A percentile compares a stretch with the other conserved stretches of the same genome.
Evolutionary conservation across 306 rosid species (phyloP).

Genomic region (apple (Malus domestica)): ASM211411v1 NC_041803.1:20112501-20113000

Average conservation of each 20-base stretch:
- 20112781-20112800: constrained; percentile 8
- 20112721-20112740: constrained; percentile 1
- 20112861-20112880: constrained; percentile 25
- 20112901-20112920: neutral
- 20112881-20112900: constrained; percentile 9
- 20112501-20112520: neutral
- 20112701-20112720: neutral
- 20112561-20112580: neutral
- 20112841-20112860: constrained; percentile 67
- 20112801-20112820: constrained; percentile 74
- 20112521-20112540: neutral
- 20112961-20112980: neutral
- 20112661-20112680: constrained; percentile 77
- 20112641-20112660: constrained; percentile 77
- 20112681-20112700: constrained; percentile 65
- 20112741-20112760: constrained; percentile 1
- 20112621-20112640: constrained; percentile 44
- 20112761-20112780: neutral
- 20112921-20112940: neutral
- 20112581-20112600: constrained; percentile 57
- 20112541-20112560: neutral
- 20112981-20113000: neutral
- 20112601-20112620: constrained; percentile 49
- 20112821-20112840: constrained; percentile 58
- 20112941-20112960: neutral